A percentile compares a stretch with the other conserved stretches of the same genome.
phyloP scores from a whole-genome alignment of 176 grass and related monocot genomes.

The Oropetium thomaeum region DNA sequence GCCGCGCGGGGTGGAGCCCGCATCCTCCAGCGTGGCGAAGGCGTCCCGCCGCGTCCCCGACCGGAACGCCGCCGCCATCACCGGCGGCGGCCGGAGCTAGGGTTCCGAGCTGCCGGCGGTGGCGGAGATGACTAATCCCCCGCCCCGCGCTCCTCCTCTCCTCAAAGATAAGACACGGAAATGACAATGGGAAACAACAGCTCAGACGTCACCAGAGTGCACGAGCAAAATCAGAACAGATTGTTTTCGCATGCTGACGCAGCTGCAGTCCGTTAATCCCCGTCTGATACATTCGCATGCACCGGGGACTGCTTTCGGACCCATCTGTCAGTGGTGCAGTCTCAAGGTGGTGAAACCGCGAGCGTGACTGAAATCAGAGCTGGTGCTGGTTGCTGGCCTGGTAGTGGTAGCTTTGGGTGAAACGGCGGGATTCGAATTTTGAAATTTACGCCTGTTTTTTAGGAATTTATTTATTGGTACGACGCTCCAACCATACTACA shows the following conservation, averaged over 20 bases:
- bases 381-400: not conserved
- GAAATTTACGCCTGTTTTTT: slow-evolving; percentile 8
- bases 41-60: slow-evolving; percentile 27
- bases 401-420: not conserved
- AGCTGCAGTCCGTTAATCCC: not conserved
- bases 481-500: too few species aligned
- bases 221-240: not conserved
- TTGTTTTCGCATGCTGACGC: not conserved
- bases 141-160: not conserved
- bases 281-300: not conserved
- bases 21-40: slow-evolving; percentile 21
- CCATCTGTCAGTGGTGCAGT: not conserved
- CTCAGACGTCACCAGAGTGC: slow-evolving; percentile 2
- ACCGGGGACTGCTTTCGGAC: not conserved
- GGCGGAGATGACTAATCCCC: not conserved
- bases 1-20: slow-evolving; percentile 34
- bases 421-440: slow-evolving; percentile 21
- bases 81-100: slow-evolving; percentile 10
- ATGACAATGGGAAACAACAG: slow-evolving; percentile 13
- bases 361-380: too few species aligned
- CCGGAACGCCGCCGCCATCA: slow-evolving; percentile 30
- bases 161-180: slow-evolving; percentile 7
- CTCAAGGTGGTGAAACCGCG: not conserved
- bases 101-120: slow-evolving; percentile 15
- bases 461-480: slow-evolving; percentile 46